Conservation (phyloP, 495 filamentous ascomycete species). For the Daldinia concentrica region DNA sequence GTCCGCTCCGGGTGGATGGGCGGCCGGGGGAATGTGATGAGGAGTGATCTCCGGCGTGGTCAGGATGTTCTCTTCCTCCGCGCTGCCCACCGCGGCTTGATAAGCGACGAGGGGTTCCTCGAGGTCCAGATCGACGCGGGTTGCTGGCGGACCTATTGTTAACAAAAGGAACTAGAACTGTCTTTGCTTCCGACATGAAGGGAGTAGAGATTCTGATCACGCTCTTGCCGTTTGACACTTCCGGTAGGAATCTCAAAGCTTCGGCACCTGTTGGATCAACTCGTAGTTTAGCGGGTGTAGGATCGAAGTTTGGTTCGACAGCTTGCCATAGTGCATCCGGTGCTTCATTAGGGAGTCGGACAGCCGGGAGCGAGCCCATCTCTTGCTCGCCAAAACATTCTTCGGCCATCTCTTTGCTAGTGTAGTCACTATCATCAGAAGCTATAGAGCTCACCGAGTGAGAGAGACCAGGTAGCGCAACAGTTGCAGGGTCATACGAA, state of each 20-base stretch:
- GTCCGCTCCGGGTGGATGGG: conserved; percentile 36
- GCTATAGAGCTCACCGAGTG: conserved; percentile 28
- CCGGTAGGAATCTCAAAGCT: conserved; percentile 50
- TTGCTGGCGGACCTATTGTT: conserved; percentile 55
- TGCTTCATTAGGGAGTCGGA: conserved; percentile 70
- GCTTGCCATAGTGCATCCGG: conserved; percentile 63
- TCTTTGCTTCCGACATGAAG: conserved; percentile 54
- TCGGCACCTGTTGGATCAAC: conserved; percentile 52
- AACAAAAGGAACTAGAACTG: conserved; percentile 50
- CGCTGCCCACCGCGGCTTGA: conserved; percentile 40
- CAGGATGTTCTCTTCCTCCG: conserved; percentile 40
- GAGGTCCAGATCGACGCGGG: conserved; percentile 54
- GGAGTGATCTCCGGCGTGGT: conserved; percentile 36
- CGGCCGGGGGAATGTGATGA: conserved; percentile 35
- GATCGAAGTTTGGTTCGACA: conserved; percentile 40
- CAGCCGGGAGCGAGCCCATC: conserved; percentile 76
- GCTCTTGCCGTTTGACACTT: conserved; percentile 51
- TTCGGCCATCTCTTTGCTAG: conserved; percentile 70
- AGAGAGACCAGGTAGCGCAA: conserved; percentile 63
- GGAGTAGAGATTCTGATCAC: conserved; percentile 57
- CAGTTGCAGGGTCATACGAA: conserved; percentile 62
- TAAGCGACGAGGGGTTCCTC: conserved; percentile 41
- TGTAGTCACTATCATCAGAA: conserved; percentile 53
- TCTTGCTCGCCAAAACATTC: conserved; percentile 86
- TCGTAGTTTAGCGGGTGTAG: conserved; percentile 51